Percentiles rank a stretch among this genome's conserved stretches.
Evolutionary conservation across 345 rosid genomes (phyloP).

Genomic region (Eucalyptus regnans): DNA sequence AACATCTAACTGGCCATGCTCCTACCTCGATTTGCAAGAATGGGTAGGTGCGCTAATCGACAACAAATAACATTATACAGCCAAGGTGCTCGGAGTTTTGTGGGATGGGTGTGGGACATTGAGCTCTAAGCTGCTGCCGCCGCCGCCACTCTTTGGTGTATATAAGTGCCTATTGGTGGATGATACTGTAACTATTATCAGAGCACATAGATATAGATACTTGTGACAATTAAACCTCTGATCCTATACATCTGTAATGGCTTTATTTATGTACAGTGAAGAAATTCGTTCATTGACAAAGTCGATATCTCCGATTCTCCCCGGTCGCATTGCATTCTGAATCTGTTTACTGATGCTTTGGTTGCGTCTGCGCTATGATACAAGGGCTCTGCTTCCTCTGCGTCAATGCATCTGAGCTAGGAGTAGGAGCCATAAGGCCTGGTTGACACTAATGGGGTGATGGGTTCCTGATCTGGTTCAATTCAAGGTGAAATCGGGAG

Average conservation of each 20-base stretch:
- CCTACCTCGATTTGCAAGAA: neutral
- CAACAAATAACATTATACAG: neutral
- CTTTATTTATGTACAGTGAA: constrained; percentile 21
- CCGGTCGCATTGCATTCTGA: neutral
- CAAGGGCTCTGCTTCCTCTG: neutral
- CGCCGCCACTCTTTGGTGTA: neutral
- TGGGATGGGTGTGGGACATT: neutral
- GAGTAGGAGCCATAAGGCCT: neutral
- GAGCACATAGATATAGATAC: neutral
- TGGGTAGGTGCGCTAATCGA: neutral
- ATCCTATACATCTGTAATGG: neutral
- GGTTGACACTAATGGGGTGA: neutral
- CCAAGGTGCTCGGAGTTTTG: neutral
- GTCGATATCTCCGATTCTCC: neutral
- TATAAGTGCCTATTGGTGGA: neutral
- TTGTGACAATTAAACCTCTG: neutral
- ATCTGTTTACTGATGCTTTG: neutral
- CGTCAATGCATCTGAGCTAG: neutral
- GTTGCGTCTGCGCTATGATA: neutral
- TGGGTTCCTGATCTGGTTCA: too few relatives aligned
- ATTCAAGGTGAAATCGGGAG: too few relatives aligned
- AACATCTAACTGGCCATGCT: neutral
- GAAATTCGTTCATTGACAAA: constrained; percentile 14
- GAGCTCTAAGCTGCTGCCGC: neutral
- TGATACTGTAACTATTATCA: neutral